Percentiles rank a stretch among this genome's conserved stretches.
These are phyloP conservation scores for Galium porrigens DNA, from an alignment of 305 asterid genomes.

Conservation along the genomic window DNA sequence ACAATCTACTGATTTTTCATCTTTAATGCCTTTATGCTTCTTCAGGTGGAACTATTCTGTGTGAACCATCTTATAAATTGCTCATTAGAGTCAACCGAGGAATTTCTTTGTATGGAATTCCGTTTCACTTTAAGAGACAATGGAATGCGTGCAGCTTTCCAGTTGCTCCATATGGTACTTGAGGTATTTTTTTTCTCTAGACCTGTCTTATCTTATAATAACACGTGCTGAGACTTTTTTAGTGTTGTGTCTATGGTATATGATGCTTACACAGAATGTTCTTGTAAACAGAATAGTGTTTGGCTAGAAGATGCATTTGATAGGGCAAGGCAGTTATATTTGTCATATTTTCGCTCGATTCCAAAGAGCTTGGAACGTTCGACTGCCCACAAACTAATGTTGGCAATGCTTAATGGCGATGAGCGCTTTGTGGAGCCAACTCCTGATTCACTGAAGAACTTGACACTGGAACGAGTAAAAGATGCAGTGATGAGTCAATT, in stretches of 20 bases:
- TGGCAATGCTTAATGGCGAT: conserved; percentile 89
- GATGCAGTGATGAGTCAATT: conserved; percentile 95
- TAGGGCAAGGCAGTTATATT: conserved; percentile 86
- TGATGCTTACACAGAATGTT: conserved; percentile 8
- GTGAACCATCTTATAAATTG: conserved; percentile 91
- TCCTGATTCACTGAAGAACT: conserved; percentile 64
- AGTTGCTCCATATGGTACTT: conserved; percentile 98
- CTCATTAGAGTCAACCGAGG: conserved; percentile 98
- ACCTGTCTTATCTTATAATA: not conserved
- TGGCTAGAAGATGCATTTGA: conserved; percentile 98
- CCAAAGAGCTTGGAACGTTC: conserved; percentile 98
- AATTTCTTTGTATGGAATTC: conserved; percentile 95
- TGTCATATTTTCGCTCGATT: conserved; percentile 83
- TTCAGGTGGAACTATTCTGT: conserved; percentile 94
- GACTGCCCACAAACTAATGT: conserved; percentile 96
- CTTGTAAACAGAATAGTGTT: conserved; percentile 72
- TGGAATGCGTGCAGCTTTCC: conserved; percentile 99
- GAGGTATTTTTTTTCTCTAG: conserved; percentile 39
- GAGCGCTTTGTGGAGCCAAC: conserved; percentile 97
- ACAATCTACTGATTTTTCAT: not conserved
- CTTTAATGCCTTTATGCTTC: conserved; percentile 11
- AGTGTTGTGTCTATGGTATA: conserved; percentile 1
- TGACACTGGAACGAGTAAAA: conserved; percentile 63
- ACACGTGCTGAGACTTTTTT: not conserved
- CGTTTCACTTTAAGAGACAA: conserved; percentile 84